Percentiles rank a stretch among this genome's conserved stretches.
These are phyloP conservation scores for Pleomassaria siparia DNA, from an alignment of 2,329 filamentous ascomycete species.

Conservation along the genomic window DNA sequence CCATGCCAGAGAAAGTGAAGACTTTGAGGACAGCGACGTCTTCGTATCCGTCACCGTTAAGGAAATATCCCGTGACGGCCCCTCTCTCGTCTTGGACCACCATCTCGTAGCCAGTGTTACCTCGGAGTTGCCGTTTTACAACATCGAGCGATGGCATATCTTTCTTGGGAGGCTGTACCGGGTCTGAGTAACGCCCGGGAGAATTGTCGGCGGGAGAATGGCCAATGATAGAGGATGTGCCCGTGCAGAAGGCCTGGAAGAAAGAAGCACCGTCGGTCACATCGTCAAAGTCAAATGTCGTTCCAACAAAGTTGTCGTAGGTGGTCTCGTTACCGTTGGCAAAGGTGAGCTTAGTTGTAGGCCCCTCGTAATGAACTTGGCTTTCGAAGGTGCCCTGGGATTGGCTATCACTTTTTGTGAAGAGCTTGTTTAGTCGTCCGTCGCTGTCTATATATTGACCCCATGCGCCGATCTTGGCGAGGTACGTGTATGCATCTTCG, in stretches of 20 bases:
- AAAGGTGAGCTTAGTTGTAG: constrained; percentile 30
- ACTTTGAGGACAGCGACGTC: constrained; percentile 48
- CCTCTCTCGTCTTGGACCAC: constrained; percentile 19
- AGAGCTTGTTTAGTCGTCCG: constrained; percentile 23
- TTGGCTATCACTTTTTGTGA: constrained; percentile 26
- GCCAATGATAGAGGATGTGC: constrained; percentile 1
- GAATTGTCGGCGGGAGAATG: constrained; percentile 9
- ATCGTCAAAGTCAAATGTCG: constrained; percentile 22
- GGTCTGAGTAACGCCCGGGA: not conserved
- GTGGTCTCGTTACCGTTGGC: constrained; percentile 28
- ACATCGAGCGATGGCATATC: constrained; percentile 6
- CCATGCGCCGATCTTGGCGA: constrained; percentile 17
- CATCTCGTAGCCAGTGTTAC: constrained; percentile 10
- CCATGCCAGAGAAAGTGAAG: constrained; percentile 37
- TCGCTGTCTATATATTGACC: constrained; percentile 26
- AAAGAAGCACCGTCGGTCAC: constrained; percentile 41
- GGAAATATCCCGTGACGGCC: constrained; percentile 47
- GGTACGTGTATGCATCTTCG: constrained; percentile 24
- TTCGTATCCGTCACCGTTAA: constrained; percentile 35
- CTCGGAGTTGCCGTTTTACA: constrained; percentile 21
- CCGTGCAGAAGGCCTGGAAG: constrained; percentile 39
- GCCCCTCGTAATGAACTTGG: constrained; percentile 23
- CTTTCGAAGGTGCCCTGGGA: constrained; percentile 17
- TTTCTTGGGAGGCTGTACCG: too few species aligned
- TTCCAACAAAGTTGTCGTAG: constrained; percentile 21